Base-by-base conservation (phyloP, 768 basidiomycete genomes). In the Candolleomyces eurysporus region DNA sequence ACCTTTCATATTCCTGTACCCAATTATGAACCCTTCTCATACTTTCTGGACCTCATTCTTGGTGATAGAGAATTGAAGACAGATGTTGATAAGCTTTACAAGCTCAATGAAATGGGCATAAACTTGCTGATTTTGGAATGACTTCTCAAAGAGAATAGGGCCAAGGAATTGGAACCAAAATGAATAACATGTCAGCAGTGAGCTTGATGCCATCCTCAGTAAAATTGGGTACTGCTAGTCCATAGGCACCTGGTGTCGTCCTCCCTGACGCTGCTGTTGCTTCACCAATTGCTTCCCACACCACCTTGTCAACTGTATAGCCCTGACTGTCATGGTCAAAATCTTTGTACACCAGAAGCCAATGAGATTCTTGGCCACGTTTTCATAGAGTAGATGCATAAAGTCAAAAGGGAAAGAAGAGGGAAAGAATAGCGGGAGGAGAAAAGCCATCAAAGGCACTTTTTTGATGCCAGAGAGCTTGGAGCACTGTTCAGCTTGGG, bases 321-420 rank as follows among this genome's bases (percentile, higher is more conserved):
- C 68, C 73, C 5, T 9, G 31, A 0, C 74, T 74, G 4, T 64
- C 40, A 11, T 42, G 42, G 48, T 78, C 72, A 1, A 78, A 63
- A 0, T 66, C 74, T 58, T 81, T 81, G 68, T 72, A 81, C 72
- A 77, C 76, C 77, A 82, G 1, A 77, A 67, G 2, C 62, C 43
- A 11, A 81, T 63, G 5, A 83, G 69, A 46, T 75, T 78, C 19
- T 66, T 66, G 31, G 78, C 52, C 3, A 78, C 53, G 59, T 82
- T 82, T 60, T 81, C 78, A 5, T 26, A 62, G 9, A 82, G 63
- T 0, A 79, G 68, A 54, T 84, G 81, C 78, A 83, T 82, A 65
- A 81, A 79, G 50, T 84, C 80, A 61, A 73, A 75, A 0, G 79
- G 82, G 39, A 80, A 75, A 0, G 75, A 76, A 1, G 9, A 1